Evolutionary conservation across 1,139 yeast species (phyloP), one percentile per base, ranked within the genome.

Genomic region (Taiozyma sp.): DNA sequence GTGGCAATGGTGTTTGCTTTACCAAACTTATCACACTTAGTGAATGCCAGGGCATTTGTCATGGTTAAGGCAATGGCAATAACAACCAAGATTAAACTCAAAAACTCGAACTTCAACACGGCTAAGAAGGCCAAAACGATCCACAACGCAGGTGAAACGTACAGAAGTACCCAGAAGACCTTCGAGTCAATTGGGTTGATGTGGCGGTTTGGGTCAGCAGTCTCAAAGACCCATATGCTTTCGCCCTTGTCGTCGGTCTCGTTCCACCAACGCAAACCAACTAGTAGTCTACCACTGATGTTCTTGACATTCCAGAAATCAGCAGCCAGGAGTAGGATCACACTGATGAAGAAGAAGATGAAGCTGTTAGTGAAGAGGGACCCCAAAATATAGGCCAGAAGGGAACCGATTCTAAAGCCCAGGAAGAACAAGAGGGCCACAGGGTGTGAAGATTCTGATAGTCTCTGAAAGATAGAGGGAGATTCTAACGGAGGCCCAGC

Each of bases 251-350:
- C 71, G 46, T 73, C 71, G 53, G 62, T 70, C 42, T 86, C 91
- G 65, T 88, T 89, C 96, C 97, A 90, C 97, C 97, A 91, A 58
- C 99, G 77, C 56, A 93, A 75, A 0, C 97, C 98, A 7, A 93
- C 98, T 51, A 93, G 70, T 50, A 88, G 76, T 54, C 98, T 74
- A 0, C 99, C 99, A 16, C 95, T 76, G 16, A 93, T 88, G 66
- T 93, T 93, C 64, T 93, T 93, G 43, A 89, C 83, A 63, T 88
- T 86, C 96, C 97, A 93, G 64, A 93, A 93, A 66, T 93, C 99
- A 1, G 89, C 89, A 0, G 96, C 86, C 30, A 88, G 75, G 32
- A 90, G 72, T 26, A 93, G 71, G 6, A 90, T 81, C 44, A 89
- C 82, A 11, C 83, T 66, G 32, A 93, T 90, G 71, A 93, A 93